Conservation (phyloP, 139 green algal species). For the Ettlia oleoabundans region DNA sequence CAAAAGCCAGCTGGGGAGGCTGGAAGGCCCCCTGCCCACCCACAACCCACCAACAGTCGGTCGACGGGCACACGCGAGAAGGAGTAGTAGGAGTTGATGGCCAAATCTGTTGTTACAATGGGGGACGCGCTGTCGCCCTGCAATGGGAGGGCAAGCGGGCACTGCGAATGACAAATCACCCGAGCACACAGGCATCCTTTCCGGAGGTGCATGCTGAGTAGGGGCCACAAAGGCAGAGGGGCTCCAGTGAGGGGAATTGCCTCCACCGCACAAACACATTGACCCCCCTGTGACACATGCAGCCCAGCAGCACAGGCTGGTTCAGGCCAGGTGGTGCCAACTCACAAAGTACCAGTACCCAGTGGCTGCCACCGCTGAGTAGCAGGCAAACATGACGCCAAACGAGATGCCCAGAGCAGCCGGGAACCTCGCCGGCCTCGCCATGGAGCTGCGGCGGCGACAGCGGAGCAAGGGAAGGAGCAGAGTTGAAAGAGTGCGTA, state of each 20-base stretch:
- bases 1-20: not conserved
- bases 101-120: conserved; percentile 54
- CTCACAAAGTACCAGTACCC: conserved; percentile 66
- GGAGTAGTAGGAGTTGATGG: conserved; percentile 32
- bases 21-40: conserved; percentile 35
- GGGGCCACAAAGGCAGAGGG: too few relatives aligned
- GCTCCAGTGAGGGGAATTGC: too few relatives aligned
- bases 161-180: too few relatives aligned
- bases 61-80: conserved; percentile 56
- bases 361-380: conserved; percentile 41
- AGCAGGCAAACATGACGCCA: conserved; percentile 49
- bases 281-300: too few relatives aligned
- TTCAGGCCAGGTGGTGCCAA: too few relatives aligned
- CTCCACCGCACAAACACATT: too few relatives aligned
- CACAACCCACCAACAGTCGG: conserved; percentile 59
- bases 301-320: too few relatives aligned
- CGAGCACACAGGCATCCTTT: too few relatives aligned
- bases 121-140: conserved; percentile 41
- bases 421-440: conserved; percentile 37
- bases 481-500: not conserved
- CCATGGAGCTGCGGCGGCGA: conserved; percentile 53
- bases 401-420: conserved; percentile 48
- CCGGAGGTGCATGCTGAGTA: too few relatives aligned
- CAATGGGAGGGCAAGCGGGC: too few relatives aligned
- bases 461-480: not conserved